Conservation (phyloP, 2,329 filamentous ascomycete species). For the Clonostachys sp. region DNA sequence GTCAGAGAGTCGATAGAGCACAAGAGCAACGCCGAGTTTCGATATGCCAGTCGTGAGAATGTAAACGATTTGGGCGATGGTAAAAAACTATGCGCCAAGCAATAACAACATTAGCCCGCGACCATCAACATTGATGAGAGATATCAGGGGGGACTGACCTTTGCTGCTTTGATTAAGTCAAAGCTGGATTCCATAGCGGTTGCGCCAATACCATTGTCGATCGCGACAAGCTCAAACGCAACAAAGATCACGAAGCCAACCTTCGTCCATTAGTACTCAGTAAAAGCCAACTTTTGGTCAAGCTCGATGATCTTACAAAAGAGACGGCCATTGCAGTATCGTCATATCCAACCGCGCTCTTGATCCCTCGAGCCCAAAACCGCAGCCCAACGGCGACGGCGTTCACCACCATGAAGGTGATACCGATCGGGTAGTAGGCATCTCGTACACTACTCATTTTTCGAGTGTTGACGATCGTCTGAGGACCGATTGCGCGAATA, state of each 20-base stretch:
- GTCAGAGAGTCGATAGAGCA: background rate
- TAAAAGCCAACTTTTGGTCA: no score
- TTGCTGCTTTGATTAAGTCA: no score
- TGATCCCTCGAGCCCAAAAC: background rate
- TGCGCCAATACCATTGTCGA: constrained; percentile 1
- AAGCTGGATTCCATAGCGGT: no score
- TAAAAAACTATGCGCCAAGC: background rate
- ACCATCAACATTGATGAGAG: no score
- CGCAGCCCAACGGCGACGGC: background rate
- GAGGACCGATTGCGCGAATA: no score
- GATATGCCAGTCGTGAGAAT: background rate
- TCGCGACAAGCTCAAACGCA: background rate
- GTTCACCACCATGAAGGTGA: background rate
- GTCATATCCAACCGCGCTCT: no score
- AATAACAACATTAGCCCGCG: background rate
- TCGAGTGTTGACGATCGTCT: no score
- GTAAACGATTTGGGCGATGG: constrained; percentile 1
- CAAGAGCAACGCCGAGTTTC: background rate
- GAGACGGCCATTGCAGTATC: no score
- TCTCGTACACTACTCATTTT: background rate
- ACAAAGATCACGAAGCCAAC: constrained; percentile 1
- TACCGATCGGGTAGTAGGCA: background rate
- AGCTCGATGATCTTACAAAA: no score
- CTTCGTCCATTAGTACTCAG: background rate
- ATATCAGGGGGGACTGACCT: no score